These are phyloP conservation scores for Cercophora samala DNA, from an alignment of 495 filamentous ascomycete genomes.

Conservation along the genomic window DNA sequence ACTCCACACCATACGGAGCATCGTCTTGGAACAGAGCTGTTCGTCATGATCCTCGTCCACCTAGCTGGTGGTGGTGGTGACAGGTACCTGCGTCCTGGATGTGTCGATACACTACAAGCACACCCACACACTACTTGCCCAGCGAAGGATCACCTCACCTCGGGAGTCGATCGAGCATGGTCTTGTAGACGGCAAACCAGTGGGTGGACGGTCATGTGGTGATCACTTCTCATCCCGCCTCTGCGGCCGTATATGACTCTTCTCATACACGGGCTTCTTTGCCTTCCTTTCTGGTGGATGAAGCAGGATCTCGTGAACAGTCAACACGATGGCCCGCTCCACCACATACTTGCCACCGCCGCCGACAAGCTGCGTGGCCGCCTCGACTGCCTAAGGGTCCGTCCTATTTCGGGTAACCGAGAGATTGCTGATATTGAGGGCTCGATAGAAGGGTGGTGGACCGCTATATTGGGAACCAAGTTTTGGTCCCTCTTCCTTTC, in stretches of 20 bases:
- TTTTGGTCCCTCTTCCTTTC: conserved; percentile 4
- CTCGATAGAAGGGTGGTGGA: conserved; percentile 19
- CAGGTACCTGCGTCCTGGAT: conserved; percentile 9
- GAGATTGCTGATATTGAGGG: conserved; percentile 25
- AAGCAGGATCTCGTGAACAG: conserved; percentile 6
- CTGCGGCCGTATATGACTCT: conserved; percentile 14
- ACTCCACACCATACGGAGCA: neutral
- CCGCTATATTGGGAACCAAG: conserved; percentile 23
- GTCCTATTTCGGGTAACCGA: conserved; percentile 33
- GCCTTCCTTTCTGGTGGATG: conserved; percentile 22
- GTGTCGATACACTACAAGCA: neutral
- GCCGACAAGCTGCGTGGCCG: conserved; percentile 14
- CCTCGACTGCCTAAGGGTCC: conserved; percentile 10
- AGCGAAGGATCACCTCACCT: neutral
- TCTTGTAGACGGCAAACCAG: neutral
- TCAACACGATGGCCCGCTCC: conserved; percentile 10
- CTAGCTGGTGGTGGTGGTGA: conserved; percentile 1
- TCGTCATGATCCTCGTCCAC: conserved; percentile 4
- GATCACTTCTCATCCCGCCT: conserved; percentile 1
- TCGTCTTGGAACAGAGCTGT: conserved; percentile 4
- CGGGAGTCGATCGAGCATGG: neutral
- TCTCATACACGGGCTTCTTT: neutral
- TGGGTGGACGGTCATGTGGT: conserved; percentile 17
- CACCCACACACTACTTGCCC: neutral
- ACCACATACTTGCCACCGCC: conserved; percentile 17